Evolutionary conservation across 2,329 filamentous ascomycete genomes (phyloP).

Genomic region (Volutella citrinella): DNA sequence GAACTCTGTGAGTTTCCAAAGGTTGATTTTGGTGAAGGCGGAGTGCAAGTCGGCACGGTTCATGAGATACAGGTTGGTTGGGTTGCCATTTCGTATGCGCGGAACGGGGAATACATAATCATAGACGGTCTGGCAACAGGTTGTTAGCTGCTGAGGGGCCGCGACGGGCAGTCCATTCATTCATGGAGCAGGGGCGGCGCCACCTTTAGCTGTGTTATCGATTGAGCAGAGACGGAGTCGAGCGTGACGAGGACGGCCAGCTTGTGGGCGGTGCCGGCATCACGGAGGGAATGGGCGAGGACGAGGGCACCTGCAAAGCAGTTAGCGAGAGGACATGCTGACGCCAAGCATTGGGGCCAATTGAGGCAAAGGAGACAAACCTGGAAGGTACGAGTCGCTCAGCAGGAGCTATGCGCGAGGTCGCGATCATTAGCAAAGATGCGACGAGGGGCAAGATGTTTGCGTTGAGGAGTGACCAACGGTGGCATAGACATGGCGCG

Average conservation of each 20-base stretch:
- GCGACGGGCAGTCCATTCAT: background rate
- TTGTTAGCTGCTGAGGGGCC: slow-evolving; percentile 7
- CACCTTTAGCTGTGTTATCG: slow-evolving; percentile 77
- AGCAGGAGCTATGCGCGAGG: slow-evolving; percentile 68
- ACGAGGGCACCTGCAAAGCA: slow-evolving; percentile 73
- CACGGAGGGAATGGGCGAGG: slow-evolving; percentile 88
- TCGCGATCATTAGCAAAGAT: slow-evolving; percentile 7
- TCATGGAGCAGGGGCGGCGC: no score
- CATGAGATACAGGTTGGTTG: slow-evolving; percentile 88
- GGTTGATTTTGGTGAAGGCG: slow-evolving; percentile 92
- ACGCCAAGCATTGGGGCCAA: slow-evolving; percentile 4
- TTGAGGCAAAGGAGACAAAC: slow-evolving; percentile 46
- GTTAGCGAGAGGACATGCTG: slow-evolving; percentile 9
- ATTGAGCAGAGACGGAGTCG: slow-evolving; percentile 72
- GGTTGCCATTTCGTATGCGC: slow-evolving; percentile 71
- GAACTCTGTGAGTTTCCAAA: slow-evolving; percentile 91
- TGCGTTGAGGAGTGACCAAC: slow-evolving; percentile 36
- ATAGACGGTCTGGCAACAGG: slow-evolving; percentile 64
- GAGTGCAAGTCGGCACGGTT: slow-evolving; percentile 85
- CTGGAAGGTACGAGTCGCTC: slow-evolving; percentile 89
- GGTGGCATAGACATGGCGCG: slow-evolving; percentile 54
- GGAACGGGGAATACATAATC: slow-evolving; percentile 85
- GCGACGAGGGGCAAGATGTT: background rate
- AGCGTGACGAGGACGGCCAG: slow-evolving; percentile 80
- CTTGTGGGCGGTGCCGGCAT: slow-evolving; percentile 75